Evolutionary conservation across 768 basidiomycete genomes (phyloP).

Genomic region (Serendipita indica): DNA sequence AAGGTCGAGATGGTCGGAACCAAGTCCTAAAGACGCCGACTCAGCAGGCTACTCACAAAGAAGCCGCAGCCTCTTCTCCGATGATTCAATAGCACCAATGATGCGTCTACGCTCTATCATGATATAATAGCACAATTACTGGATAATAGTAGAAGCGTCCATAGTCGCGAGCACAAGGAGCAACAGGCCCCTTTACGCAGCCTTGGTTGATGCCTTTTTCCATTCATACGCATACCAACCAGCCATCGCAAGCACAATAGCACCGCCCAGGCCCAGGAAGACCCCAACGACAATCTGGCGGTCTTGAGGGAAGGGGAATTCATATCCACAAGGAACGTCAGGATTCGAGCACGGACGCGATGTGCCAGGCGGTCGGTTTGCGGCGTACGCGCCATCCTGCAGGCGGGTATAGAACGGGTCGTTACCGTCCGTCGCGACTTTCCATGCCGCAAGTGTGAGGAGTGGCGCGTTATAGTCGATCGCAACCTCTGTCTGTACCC

Average conservation of each 20-base stretch:
- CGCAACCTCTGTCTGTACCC: conserved; percentile 82
- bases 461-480: conserved; percentile 84
- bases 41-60: too few relatives aligned
- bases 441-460: conserved; percentile 70
- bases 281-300: conserved; percentile 59
- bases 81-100: too few relatives aligned
- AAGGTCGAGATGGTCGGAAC: background rate
- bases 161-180: too few relatives aligned
- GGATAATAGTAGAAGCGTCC: too few relatives aligned
- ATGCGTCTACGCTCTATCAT: too few relatives aligned
- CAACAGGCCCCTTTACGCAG: background rate
- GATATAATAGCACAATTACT: too few relatives aligned
- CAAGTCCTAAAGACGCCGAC: background rate
- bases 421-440: conserved; percentile 44
- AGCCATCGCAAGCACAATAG: conserved; percentile 35
- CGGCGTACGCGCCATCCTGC: conserved; percentile 50
- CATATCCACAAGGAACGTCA: conserved; percentile 33
- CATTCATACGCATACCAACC: conserved; percentile 11
- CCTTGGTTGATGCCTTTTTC: background rate
- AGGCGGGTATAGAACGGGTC: conserved; percentile 72
- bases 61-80: too few relatives aligned
- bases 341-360: conserved; percentile 67
- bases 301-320: conserved; percentile 34
- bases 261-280: conserved; percentile 45
- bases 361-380: conserved; percentile 38